Evolutionary conservation across 805 yeast species (phyloP).

Genomic region (Candida michaelii): DNA sequence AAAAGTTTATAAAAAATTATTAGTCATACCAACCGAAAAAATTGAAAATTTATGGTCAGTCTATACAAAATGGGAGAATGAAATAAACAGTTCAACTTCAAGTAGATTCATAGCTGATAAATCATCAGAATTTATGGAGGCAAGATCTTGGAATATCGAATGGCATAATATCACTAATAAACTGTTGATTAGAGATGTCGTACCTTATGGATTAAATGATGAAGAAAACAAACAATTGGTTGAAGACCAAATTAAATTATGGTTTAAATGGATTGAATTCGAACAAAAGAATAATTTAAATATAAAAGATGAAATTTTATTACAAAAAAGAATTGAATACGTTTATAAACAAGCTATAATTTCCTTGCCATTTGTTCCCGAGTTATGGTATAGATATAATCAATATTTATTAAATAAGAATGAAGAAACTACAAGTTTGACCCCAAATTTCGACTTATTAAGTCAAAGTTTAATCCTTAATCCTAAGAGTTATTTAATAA

Average conservation of each 20-base stretch:
- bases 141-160: slow-evolving; percentile 74
- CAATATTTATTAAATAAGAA: slow-evolving; percentile 26
- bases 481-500: slow-evolving; percentile 67
- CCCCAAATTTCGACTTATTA: slow-evolving; percentile 43
- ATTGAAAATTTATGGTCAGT: slow-evolving; percentile 79
- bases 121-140: slow-evolving; percentile 82
- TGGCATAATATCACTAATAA: slow-evolving; percentile 57
- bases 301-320: slow-evolving; percentile 44
- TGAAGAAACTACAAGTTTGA: neutral
- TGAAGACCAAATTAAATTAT: slow-evolving; percentile 48
- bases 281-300: slow-evolving; percentile 72
- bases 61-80: slow-evolving; percentile 83
- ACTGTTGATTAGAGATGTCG: slow-evolving; percentile 43
- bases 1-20: slow-evolving; percentile 64
- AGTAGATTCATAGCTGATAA: slow-evolving; percentile 81
- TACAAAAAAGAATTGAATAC: slow-evolving; percentile 61
- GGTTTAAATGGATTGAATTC: slow-evolving; percentile 79
- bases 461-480: slow-evolving; percentile 58
- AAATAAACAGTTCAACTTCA: slow-evolving; percentile 70
- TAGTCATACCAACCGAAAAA: slow-evolving; percentile 72
- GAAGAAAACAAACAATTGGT: slow-evolving; percentile 17
- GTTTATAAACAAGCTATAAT: slow-evolving; percentile 72
- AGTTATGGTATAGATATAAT: slow-evolving; percentile 70
- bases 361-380: slow-evolving; percentile 63
- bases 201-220: slow-evolving; percentile 26